Percentiles rank a stretch among this genome's conserved stretches.
These are phyloP conservation scores for Alternaria viburni DNA, from an alignment of 2,329 filamentous ascomycete genomes.

Conservation along the genomic window DNA sequence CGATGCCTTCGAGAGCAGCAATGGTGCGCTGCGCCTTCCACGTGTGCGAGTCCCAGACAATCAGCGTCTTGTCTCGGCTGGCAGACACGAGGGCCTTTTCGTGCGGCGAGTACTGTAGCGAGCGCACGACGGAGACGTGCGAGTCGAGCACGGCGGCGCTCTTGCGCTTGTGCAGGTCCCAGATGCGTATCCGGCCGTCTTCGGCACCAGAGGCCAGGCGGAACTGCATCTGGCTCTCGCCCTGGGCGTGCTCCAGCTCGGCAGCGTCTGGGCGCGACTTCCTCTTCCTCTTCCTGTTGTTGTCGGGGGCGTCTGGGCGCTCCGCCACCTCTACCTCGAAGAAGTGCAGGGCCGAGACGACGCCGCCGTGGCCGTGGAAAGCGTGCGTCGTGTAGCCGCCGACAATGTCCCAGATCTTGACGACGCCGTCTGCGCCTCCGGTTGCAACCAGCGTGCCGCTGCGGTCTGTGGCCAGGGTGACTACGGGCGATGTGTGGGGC, in stretches of 20 bases:
- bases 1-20: constrained; percentile 83
- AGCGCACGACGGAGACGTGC: constrained; percentile 93
- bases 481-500: constrained; percentile 87
- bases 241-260: constrained; percentile 49
- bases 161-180: constrained; percentile 86
- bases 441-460: constrained; percentile 91
- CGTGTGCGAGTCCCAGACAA: constrained; percentile 84
- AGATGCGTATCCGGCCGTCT: constrained; percentile 89
- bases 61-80: constrained; percentile 91
- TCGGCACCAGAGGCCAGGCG: constrained; percentile 89
- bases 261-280: constrained; percentile 55
- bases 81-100: constrained; percentile 81
- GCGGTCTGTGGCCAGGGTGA: constrained; percentile 82
- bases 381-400: constrained; percentile 93
- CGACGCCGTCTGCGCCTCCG: constrained; percentile 87
- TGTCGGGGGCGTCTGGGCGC: constrained; percentile 53
- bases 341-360: constrained; percentile 90
- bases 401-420: constrained; percentile 96
- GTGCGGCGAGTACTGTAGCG: constrained; percentile 77
- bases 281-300: constrained; percentile 46
- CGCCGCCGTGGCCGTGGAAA: constrained; percentile 88
- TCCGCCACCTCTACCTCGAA: constrained; percentile 71
- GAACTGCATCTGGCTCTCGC: constrained; percentile 66
- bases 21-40: constrained; percentile 85
- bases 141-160: constrained; percentile 81